Evolutionary conservation across 2,329 filamentous ascomycete species (phyloP).

Genomic region (Corniculantispora saksenae): DNA sequence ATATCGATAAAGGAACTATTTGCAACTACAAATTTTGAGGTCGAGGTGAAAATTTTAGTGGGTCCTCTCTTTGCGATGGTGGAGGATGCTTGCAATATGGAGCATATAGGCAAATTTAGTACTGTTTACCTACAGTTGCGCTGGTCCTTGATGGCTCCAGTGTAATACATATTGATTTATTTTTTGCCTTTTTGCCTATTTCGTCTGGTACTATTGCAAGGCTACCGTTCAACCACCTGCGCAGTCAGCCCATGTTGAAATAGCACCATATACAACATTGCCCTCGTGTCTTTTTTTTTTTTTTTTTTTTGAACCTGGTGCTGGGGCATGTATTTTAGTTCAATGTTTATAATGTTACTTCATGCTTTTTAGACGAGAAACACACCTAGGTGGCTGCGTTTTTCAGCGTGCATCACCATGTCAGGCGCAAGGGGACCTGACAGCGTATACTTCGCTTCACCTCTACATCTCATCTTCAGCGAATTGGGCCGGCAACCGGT

Average conservation of each 20-base stretch:
- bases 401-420: no score
- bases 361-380: no score
- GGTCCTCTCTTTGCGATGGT: background rate
- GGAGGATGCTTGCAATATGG: background rate
- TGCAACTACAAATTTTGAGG: constrained; percentile 12
- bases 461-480: no score
- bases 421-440: no score
- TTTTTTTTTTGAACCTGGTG: no score
- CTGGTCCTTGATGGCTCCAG: background rate
- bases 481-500: no score
- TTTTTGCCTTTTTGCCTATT: background rate
- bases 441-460: no score
- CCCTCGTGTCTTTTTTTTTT: no score
- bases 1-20: constrained; percentile 10
- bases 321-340: no score
- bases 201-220: background rate
- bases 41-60: constrained; percentile 4
- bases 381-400: no score
- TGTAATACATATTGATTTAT: background rate
- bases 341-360: background rate
- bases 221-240: background rate
- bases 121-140: background rate
- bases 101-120: background rate
- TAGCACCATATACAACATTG: no score
- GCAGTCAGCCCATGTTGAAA: background rate